Conservation (phyloP, 805 yeast genomes). For the Hanseniaspora lindneri region DNA sequence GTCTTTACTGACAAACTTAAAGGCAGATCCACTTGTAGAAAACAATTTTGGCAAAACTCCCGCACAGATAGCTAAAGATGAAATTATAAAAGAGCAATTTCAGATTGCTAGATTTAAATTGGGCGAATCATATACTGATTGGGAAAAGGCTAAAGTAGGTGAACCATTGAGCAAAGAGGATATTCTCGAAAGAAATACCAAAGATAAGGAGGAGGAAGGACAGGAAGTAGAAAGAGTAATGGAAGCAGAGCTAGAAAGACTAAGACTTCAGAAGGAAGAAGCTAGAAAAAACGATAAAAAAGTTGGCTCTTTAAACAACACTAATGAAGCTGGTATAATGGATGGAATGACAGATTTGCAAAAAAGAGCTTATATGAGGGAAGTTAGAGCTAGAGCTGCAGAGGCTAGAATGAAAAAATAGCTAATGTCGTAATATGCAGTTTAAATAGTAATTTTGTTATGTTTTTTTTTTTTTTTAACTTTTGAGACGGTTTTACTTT, state of each 20-base stretch:
- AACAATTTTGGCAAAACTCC: constrained; percentile 53
- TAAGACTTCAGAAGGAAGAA: constrained; percentile 32
- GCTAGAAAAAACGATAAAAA: constrained; percentile 23
- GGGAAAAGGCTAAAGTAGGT: constrained; percentile 59
- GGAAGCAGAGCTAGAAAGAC: constrained; percentile 34
- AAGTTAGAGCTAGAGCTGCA: constrained; percentile 91
- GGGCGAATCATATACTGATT: constrained; percentile 60
- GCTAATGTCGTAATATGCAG: too few relatives aligned
- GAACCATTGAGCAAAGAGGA: constrained; percentile 45
- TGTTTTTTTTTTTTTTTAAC: constrained; percentile 24
- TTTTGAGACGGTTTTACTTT: constrained; percentile 25
- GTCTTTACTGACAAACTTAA: constrained; percentile 47
- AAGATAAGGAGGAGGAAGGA: constrained; percentile 30
- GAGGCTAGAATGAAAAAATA: constrained; percentile 57
- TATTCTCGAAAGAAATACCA: constrained; percentile 35
- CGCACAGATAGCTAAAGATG: constrained; percentile 47
- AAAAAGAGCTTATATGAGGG: constrained; percentile 69
- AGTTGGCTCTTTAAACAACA: constrained; percentile 20
- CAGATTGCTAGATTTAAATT: constrained; percentile 53
- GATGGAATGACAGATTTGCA: constrained; percentile 64
- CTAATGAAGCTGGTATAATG: constrained; percentile 33
- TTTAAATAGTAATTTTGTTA: too few relatives aligned
- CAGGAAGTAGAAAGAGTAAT: constrained; percentile 33
- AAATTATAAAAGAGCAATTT: constrained; percentile 42
- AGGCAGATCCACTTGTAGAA: constrained; percentile 53